These are phyloP conservation scores for Syzygium oleosum DNA, from an alignment of 345 rosid species.

Conservation along the genomic window DNA sequence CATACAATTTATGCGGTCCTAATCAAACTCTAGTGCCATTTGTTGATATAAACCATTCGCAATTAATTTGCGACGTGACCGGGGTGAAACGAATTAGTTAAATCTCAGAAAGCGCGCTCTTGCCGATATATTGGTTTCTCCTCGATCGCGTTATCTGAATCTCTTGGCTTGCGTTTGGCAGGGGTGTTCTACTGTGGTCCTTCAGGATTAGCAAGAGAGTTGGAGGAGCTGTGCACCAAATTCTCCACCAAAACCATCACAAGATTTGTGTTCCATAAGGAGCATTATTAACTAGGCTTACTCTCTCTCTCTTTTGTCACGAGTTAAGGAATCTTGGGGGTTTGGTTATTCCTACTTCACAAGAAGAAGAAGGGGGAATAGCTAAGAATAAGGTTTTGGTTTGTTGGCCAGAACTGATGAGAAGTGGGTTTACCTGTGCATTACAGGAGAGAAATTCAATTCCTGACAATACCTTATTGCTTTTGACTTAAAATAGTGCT, in stretches of 20 bases:
- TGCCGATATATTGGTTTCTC: background rate
- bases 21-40: background rate
- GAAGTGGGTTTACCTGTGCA: background rate
- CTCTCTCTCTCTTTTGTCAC: background rate
- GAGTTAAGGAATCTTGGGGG: background rate
- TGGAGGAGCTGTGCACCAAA: conserved; percentile 39
- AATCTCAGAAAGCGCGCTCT: background rate
- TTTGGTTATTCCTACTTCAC: background rate
- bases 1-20: background rate
- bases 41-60: background rate
- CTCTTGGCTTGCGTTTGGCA: background rate
- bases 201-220: conserved; percentile 25
- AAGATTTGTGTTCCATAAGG: conserved; percentile 54
- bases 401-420: background rate
- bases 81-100: background rate
- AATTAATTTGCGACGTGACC: background rate
- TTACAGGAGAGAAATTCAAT: background rate
- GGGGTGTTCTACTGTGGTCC: conserved; percentile 60
- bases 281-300: conserved; percentile 22
- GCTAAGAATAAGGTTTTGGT: background rate
- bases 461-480: background rate
- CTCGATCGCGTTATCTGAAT: background rate
- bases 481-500: background rate
- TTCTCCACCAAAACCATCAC: conserved; percentile 39
- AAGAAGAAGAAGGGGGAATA: background rate